Conservation (phyloP, 352 stramenopile species). For the Pseudoperonospora humuli region DNA sequence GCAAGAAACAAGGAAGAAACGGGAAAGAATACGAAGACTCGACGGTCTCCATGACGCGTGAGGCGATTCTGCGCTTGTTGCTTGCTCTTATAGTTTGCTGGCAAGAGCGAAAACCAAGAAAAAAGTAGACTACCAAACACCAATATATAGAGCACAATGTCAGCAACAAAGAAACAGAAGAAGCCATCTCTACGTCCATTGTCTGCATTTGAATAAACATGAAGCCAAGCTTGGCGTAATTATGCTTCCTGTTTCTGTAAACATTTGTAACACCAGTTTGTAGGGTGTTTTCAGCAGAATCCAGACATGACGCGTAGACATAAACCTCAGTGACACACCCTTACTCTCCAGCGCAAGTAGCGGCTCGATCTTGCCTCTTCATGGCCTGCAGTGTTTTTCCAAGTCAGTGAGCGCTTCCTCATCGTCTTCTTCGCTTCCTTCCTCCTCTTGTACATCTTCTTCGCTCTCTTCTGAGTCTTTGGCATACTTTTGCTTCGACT, state of each 20-base stretch:
- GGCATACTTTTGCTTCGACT: slow-evolving; percentile 54
- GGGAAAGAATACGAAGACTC: neutral
- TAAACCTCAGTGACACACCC: too few species aligned
- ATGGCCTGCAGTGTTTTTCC: neutral
- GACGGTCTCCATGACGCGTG: too few species aligned
- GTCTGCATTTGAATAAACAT: neutral
- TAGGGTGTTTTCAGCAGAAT: too few species aligned
- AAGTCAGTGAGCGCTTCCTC: neutral
- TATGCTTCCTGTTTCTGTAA: too few species aligned
- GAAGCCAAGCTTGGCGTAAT: too few species aligned
- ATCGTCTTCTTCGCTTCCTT: slow-evolving; percentile 5
- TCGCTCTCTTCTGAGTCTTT: slow-evolving; percentile 7
- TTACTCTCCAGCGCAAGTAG: too few species aligned
- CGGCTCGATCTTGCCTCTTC: too few species aligned
- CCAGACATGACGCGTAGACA: too few species aligned
- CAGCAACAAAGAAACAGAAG: slow-evolving; percentile 10
- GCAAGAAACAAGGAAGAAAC: neutral
- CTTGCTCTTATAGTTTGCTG: slow-evolving; percentile 20
- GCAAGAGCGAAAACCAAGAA: slow-evolving; percentile 12
- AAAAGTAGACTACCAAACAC: slow-evolving; percentile 31
- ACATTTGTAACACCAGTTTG: too few species aligned
- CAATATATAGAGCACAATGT: slow-evolving; percentile 22
- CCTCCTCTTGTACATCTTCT: slow-evolving; percentile 8
- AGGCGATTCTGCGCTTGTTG: too few species aligned
- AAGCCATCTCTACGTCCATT: neutral